Percentiles rank a stretch among this genome's conserved stretches.
These are phyloP conservation scores for Fagus crenata DNA, from an alignment of 306 rosid species.

Conservation along the genomic window DNA sequence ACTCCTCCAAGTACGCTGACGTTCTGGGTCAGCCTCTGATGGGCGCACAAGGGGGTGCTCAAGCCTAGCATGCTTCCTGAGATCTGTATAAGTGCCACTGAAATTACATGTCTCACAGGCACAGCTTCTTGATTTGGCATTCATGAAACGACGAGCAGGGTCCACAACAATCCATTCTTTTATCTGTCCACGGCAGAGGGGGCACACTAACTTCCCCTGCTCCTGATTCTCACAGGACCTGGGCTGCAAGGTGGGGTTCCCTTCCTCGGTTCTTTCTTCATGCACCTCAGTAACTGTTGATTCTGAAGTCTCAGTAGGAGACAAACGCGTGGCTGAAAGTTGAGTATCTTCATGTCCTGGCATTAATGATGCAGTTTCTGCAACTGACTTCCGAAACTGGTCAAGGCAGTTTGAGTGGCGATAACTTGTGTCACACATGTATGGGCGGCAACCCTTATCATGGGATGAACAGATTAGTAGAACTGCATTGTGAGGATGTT, in stretches of 20 bases:
- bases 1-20: constrained; percentile 90
- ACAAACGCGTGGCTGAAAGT: constrained; percentile 28
- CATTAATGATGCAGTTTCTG: constrained; percentile 44
- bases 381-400: constrained; percentile 86
- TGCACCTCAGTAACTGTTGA: constrained; percentile 41
- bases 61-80: constrained; percentile 91
- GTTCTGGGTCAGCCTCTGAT: constrained; percentile 86
- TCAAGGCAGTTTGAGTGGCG: constrained; percentile 99
- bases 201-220: constrained; percentile 71
- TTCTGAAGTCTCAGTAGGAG: constrained; percentile 41
- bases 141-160: constrained; percentile 87
- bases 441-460: constrained; percentile 94
- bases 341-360: constrained; percentile 48
- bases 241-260: constrained; percentile 46
- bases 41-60: constrained; percentile 89
- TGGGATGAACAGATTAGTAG: constrained; percentile 88
- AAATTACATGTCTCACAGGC: constrained; percentile 82
- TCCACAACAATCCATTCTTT: constrained; percentile 83
- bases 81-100: constrained; percentile 77
- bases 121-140: constrained; percentile 83
- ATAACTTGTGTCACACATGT: constrained; percentile 96
- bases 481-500: constrained; percentile 97
- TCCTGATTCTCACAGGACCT: constrained; percentile 62
- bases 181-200: constrained; percentile 87
- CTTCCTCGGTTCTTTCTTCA: constrained; percentile 52